phyloP scores from a whole-genome alignment of 2,329 filamentous ascomycete species.

The Cordyceps fumosorosea region DNA sequence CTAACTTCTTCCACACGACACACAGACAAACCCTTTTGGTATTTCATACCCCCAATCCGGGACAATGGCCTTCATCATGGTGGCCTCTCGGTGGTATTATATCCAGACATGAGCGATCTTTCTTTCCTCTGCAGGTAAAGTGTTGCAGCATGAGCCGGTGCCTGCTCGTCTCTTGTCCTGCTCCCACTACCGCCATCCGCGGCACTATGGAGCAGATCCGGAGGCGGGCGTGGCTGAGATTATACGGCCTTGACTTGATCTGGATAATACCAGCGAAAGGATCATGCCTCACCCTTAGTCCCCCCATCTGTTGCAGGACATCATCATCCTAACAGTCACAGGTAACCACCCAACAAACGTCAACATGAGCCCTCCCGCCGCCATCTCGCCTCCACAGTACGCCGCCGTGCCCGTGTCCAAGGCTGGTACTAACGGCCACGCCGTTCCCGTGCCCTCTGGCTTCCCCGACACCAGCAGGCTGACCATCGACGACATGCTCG shows the following conservation, averaged over 20 bases:
- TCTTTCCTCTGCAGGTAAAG: slow-evolving; percentile 33
- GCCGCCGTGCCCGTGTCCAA: slow-evolving; percentile 39
- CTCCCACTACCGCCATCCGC: not conserved
- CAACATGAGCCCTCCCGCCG: slow-evolving; percentile 74
- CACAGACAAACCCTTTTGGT: slow-evolving; percentile 1
- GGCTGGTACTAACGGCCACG: slow-evolving; percentile 24
- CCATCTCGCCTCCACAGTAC: slow-evolving; percentile 52
- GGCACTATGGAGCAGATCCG: not conserved
- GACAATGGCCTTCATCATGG: slow-evolving; percentile 23
- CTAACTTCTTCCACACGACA: slow-evolving; percentile 3
- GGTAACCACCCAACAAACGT: slow-evolving; percentile 16
- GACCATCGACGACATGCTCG: slow-evolving; percentile 58
- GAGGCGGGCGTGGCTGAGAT: slow-evolving; percentile 55
- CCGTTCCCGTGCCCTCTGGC: slow-evolving; percentile 22
- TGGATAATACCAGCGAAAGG: slow-evolving; percentile 99
- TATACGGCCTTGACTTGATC: slow-evolving; percentile 95
- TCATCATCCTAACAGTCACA: slow-evolving; percentile 24
- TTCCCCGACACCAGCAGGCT: slow-evolving; percentile 26
- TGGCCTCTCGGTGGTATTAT: slow-evolving; percentile 28
- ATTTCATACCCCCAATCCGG: slow-evolving; percentile 2
- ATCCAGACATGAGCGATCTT: slow-evolving; percentile 29
- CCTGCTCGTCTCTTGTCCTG: slow-evolving; percentile 22
- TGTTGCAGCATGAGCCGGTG: slow-evolving; percentile 59
- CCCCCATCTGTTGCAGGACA: slow-evolving; percentile 28
- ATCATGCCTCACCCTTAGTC: slow-evolving; percentile 68